These are phyloP conservation scores for Moesziomyces parantarcticus DNA, from an alignment of 1,284 basidiomycete species.

Conservation along the genomic window DNA sequence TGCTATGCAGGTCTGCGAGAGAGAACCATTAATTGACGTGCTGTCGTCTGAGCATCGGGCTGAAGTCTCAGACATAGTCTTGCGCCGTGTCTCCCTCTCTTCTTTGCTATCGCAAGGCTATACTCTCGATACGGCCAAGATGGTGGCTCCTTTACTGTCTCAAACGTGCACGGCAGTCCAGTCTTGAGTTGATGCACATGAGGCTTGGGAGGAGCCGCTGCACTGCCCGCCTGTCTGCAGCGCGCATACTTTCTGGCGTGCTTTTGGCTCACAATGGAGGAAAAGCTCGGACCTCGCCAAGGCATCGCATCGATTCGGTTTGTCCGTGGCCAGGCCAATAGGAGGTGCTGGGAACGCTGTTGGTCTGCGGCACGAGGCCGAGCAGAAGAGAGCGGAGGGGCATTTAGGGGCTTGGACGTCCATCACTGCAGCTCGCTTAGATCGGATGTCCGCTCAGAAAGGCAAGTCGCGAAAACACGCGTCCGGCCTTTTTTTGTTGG, in stretches of 20 bases:
- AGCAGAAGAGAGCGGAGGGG: neutral
- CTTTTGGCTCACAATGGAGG: constrained; percentile 23
- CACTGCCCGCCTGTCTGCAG: too few relatives aligned
- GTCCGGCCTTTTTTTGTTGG: too few relatives aligned
- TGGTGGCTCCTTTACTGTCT: too few relatives aligned
- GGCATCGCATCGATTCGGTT: too few relatives aligned
- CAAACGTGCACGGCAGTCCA: too few relatives aligned
- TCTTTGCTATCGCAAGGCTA: neutral
- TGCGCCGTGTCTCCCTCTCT: neutral
- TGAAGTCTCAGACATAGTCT: constrained; percentile 5
- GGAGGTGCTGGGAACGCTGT: constrained; percentile 21
- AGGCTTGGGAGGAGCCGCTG: too few relatives aligned
- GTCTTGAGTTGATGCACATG: too few relatives aligned
- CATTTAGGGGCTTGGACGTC: constrained; percentile 28
- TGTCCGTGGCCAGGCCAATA: constrained; percentile 5
- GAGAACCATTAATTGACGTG: neutral
- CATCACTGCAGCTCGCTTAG: constrained; percentile 23
- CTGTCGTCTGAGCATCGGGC: neutral
- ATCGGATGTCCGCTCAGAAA: too few relatives aligned
- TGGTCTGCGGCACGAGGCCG: constrained; percentile 1
- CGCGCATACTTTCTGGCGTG: constrained; percentile 8
- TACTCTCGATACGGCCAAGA: neutral
- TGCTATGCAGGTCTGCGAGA: neutral
- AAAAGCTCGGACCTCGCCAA: neutral
- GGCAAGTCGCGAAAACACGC: too few relatives aligned